These are phyloP conservation scores for Phlyctochytrium bullatum DNA, from an alignment of 192 early-diverging fungal species.

Conservation along the genomic window DNA sequence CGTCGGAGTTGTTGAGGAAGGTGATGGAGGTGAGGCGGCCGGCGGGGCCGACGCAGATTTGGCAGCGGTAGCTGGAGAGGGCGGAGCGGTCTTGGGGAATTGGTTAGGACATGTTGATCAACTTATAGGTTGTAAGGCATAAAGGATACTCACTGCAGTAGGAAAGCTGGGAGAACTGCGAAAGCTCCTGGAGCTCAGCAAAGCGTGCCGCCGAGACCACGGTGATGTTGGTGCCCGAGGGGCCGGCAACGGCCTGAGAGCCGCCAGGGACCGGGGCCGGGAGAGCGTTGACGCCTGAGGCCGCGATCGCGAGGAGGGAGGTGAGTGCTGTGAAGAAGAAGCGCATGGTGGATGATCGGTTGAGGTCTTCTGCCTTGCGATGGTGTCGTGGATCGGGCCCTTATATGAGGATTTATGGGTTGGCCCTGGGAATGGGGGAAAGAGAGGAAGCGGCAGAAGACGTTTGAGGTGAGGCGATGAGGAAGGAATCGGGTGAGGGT, in stretches of 20 bases:
- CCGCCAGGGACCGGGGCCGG: neutral
- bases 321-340: no score
- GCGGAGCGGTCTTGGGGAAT: neutral
- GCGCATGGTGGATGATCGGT: no score
- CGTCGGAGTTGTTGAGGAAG: neutral
- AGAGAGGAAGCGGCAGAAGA: no score
- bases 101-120: neutral
- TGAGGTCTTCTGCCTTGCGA: no score
- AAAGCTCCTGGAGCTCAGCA: neutral
- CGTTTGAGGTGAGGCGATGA: no score
- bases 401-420: no score
- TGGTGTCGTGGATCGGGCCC: no score
- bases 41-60: neutral
- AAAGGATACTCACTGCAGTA: slow-evolving; percentile 3
- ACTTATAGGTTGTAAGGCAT: neutral
- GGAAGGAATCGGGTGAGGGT: no score
- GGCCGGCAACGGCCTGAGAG: neutral
- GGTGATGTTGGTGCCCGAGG: neutral
- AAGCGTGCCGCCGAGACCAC: neutral
- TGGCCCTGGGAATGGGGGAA: no score
- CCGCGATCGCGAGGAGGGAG: slow-evolving; percentile 94
- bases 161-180: neutral
- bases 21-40: neutral
- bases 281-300: slow-evolving; percentile 94
- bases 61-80: neutral